phyloP scores from a whole-genome alignment of 78 protist genomes.

The Tieghemostelium lacteum region DNA sequence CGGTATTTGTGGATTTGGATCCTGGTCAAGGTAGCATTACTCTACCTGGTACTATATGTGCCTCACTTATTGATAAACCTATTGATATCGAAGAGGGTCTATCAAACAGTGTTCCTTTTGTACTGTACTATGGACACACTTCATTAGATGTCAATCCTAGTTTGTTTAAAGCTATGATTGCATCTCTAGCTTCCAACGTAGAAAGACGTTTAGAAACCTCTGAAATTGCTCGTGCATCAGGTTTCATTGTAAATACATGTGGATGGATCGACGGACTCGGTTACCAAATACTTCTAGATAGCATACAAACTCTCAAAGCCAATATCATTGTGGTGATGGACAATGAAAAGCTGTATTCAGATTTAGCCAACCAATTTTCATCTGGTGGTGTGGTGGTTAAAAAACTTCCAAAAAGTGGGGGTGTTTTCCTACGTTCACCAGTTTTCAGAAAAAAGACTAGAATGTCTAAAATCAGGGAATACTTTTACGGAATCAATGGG shows the following conservation, averaged over 20 bases:
- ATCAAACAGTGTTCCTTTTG: conserved; percentile 65
- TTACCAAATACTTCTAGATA: conserved; percentile 43
- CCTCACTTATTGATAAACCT: conserved; percentile 64
- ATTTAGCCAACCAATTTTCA: not conserved
- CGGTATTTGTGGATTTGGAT: conserved; percentile 85
- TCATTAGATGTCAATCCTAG: conserved; percentile 62
- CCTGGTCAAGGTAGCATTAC: conserved; percentile 84
- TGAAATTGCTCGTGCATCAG: conserved; percentile 49
- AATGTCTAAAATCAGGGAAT: conserved; percentile 47
- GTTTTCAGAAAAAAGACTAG: conserved; percentile 65
- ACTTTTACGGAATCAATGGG: conserved; percentile 75
- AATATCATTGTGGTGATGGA: conserved; percentile 70
- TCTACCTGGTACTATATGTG: conserved; percentile 83
- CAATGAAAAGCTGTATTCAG: conserved; percentile 78
- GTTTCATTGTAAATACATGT: conserved; percentile 86
- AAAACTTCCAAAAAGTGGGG: conserved; percentile 79
- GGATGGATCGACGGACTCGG: conserved; percentile 93
- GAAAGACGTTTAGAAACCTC: conserved; percentile 21
- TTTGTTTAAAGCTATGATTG: conserved; percentile 49
- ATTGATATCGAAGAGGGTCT: conserved; percentile 64
- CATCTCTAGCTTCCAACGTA: conserved; percentile 27
- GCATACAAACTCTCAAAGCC: conserved; percentile 10
- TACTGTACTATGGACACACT: conserved; percentile 80
- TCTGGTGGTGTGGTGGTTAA: not conserved
- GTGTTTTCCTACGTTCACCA: conserved; percentile 57